Percentiles rank a stretch among this genome's conserved stretches.
Evolutionary conservation across 257 asterid genomes (phyloP).

Genomic region (Solanum dulcamara): DNA sequence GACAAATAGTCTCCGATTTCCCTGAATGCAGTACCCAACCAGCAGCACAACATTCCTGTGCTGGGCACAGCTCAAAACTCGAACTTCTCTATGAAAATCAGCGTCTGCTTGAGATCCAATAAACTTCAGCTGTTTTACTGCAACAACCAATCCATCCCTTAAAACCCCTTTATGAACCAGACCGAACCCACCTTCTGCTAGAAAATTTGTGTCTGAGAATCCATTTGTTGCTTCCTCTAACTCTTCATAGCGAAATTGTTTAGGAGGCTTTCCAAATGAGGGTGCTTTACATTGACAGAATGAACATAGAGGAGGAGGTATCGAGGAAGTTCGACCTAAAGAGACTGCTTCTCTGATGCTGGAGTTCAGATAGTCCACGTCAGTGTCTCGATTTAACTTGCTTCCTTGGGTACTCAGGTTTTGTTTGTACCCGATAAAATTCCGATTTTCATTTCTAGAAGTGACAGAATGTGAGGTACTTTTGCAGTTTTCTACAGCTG

Average conservation of each 20-base stretch:
- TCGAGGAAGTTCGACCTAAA: constrained; percentile 42
- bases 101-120: constrained; percentile 57
- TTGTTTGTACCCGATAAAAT: constrained; percentile 5
- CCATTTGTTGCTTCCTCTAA: constrained; percentile 63
- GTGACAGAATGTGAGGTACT: constrained; percentile 9
- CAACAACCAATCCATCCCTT: constrained; percentile 53
- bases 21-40: constrained; percentile 70
- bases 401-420: not conserved
- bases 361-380: constrained; percentile 27
- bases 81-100: constrained; percentile 80
- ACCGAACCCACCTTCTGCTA: constrained; percentile 72
- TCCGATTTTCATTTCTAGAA: constrained; percentile 7
- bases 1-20: constrained; percentile 56
- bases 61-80: constrained; percentile 85
- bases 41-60: constrained; percentile 80
- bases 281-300: constrained; percentile 71
- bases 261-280: constrained; percentile 77
- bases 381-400: constrained; percentile 7
- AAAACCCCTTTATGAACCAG: constrained; percentile 68
- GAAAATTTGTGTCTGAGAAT: constrained; percentile 44
- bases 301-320: constrained; percentile 76
- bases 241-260: constrained; percentile 56
- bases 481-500: constrained; percentile 13
- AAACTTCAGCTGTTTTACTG: constrained; percentile 65
- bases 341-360: constrained; percentile 76